Evolutionary conservation across 305 asterid species (phyloP).

Genomic region (Solanum hybrid): DNA sequence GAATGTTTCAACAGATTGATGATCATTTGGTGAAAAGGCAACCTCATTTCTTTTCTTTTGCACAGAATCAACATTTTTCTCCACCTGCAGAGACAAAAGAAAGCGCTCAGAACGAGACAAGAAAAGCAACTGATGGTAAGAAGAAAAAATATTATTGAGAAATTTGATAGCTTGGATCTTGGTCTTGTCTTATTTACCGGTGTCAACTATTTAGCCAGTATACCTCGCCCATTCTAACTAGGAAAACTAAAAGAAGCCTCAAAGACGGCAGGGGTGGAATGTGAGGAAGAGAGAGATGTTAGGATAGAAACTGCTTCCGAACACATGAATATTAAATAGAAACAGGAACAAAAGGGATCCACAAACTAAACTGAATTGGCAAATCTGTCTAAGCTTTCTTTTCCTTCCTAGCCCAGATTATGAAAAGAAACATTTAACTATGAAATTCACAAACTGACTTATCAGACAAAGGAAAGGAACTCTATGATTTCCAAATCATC

Average conservation of each 20-base stretch:
- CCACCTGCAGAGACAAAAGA: slow-evolving; percentile 49
- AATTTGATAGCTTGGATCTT: not conserved
- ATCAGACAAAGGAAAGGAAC: not conserved
- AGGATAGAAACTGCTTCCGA: not conserved
- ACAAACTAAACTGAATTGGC: not conserved
- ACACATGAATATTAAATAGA: not conserved
- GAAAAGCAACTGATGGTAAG: not conserved
- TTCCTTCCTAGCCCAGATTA: not conserved
- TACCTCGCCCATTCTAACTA: not conserved
- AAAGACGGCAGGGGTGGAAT: not conserved
- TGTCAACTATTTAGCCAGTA: not conserved
- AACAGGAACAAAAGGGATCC: not conserved
- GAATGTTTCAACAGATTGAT: slow-evolving; percentile 66
- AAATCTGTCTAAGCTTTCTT: not conserved
- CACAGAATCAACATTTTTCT: slow-evolving; percentile 67
- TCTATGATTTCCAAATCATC: not conserved
- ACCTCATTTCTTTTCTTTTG: slow-evolving; percentile 85
- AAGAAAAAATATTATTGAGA: not conserved
- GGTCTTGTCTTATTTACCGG: not conserved
- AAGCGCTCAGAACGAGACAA: slow-evolving; percentile 1
- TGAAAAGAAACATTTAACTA: not conserved
- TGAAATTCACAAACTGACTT: not conserved
- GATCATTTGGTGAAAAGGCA: slow-evolving; percentile 79
- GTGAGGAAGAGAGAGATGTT: not conserved
- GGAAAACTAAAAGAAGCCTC: not conserved